These are phyloP conservation scores for barley (Hordeum vulgare) DNA, from an alignment of 176 grass and related monocot species.

Conservation along the genomic window MorexV3_pseudomolecules_assembly NC_058518.1:486487465-486487964, in stretches of 20 bases:
- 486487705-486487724: background rate
- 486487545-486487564: conserved; percentile 55
- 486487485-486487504: conserved; percentile 80
- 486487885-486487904: conserved; percentile 7
- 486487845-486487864: background rate
- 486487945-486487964: conserved; percentile 13
- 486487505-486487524: conserved; percentile 59
- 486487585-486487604: conserved; percentile 53
- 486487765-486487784: conserved; percentile 13
- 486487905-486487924: background rate
- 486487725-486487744: background rate
- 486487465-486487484: conserved; percentile 35
- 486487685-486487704: background rate
- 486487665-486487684: conserved; percentile 80
- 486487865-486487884: conserved; percentile 24
- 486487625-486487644: conserved; percentile 89
- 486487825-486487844: background rate
- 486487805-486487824: conserved; percentile 33
- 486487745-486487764: background rate
- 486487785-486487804: conserved; percentile 26
- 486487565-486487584: conserved; percentile 81
- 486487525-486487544: conserved; percentile 58
- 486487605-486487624: conserved; percentile 92
- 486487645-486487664: conserved; percentile 79
- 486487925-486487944: background rate